A percentile compares a stretch with the other conserved stretches of the same genome.
phyloP scores from a whole-genome alignment of 2,329 filamentous ascomycete genomes.

The Pleomassaria siparia region DNA sequence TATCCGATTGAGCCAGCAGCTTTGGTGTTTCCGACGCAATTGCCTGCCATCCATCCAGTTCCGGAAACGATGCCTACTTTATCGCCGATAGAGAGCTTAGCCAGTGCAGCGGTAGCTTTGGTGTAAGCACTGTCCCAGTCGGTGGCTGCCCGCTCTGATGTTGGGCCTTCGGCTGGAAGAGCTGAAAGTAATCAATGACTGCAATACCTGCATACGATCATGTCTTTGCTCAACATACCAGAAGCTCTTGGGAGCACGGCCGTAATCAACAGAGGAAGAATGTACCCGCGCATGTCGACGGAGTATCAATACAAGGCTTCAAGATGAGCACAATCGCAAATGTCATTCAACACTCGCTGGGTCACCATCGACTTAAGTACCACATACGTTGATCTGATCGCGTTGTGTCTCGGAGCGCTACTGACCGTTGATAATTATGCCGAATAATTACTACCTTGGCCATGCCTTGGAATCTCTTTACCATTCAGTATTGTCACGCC shows the following conservation, averaged over 20 bases:
- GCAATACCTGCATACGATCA: not conserved
- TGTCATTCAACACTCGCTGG: constrained; percentile 4
- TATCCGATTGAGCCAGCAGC: constrained; percentile 38
- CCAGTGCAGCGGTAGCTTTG: constrained; percentile 43
- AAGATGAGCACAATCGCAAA: constrained; percentile 6
- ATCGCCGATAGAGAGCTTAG: constrained; percentile 42
- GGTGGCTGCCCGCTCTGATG: constrained; percentile 26
- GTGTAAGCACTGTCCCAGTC: constrained; percentile 44
- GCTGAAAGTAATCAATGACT: constrained; percentile 18
- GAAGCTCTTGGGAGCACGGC: constrained; percentile 22
- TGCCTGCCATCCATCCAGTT: constrained; percentile 35
- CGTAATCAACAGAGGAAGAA: constrained; percentile 26
- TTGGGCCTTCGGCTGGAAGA: constrained; percentile 18
- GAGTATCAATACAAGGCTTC: constrained; percentile 2
- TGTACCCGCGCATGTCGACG: constrained; percentile 27
- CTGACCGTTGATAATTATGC: constrained; percentile 10
- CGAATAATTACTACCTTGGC: constrained; percentile 26
- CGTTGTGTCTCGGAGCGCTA: constrained; percentile 9
- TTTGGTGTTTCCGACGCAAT: constrained; percentile 42
- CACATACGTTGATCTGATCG: constrained; percentile 2
- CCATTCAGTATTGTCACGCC: constrained; percentile 2
- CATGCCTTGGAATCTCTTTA: constrained; percentile 9
- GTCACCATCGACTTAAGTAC: constrained; percentile 25
- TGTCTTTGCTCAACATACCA: constrained; percentile 14
- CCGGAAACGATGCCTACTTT: constrained; percentile 46